Percentiles rank a stretch among this genome's conserved stretches.
Conservation (phyloP, 257 asterid genomes). For the Fraxinus pennsylvanica region DNA sequence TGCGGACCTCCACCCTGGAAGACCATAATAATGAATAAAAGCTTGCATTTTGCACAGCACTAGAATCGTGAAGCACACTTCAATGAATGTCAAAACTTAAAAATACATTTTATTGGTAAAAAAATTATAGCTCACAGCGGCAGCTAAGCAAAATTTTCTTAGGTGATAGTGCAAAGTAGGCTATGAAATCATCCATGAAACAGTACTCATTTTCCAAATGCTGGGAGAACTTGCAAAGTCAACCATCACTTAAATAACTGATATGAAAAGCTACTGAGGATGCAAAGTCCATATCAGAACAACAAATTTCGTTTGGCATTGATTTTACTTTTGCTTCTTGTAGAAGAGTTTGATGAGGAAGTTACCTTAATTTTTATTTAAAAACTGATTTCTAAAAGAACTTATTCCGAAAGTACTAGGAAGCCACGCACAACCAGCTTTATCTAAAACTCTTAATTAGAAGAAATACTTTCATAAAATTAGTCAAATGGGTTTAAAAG, state of each 20-base stretch:
- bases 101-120: neutral
- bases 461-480: too few relatives aligned
- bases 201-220: neutral
- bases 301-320: neutral
- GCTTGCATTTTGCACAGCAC: constrained; percentile 18
- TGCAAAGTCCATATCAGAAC: neutral
- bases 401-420: too few relatives aligned
- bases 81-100: neutral
- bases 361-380: too few relatives aligned
- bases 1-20: constrained; percentile 69
- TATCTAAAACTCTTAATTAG: too few relatives aligned
- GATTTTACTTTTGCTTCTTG: too few relatives aligned
- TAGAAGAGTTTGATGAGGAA: too few relatives aligned
- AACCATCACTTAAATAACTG: neutral
- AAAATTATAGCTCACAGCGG: neutral
- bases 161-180: neutral
- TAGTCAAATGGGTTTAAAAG: too few relatives aligned
- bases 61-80: neutral
- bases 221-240: neutral
- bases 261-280: neutral
- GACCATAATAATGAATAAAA: constrained; percentile 25
- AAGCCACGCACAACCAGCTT: too few relatives aligned
- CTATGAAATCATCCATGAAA: neutral
- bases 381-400: too few relatives aligned
- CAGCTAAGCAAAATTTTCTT: neutral